Percentiles rank a stretch among this genome's conserved stretches.
Evolutionary conservation across 768 basidiomycete species (phyloP).

Genomic region (Psilocybe sp.): DNA sequence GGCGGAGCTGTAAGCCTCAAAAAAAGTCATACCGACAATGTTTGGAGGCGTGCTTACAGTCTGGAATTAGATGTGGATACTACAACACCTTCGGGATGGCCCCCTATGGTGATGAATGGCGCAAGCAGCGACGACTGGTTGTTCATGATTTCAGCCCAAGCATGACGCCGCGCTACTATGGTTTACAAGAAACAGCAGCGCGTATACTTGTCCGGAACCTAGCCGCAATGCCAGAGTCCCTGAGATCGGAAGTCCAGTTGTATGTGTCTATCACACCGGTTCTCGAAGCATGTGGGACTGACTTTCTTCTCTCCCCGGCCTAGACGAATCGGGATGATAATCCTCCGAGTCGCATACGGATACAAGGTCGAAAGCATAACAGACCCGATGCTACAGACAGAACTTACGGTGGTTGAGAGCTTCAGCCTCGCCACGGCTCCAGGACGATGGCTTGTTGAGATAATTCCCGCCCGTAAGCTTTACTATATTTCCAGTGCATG

Average conservation of each 20-base stretch:
- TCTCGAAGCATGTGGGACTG: background rate
- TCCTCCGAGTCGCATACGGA: constrained; percentile 55
- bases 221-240: constrained; percentile 19
- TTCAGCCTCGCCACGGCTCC: constrained; percentile 44
- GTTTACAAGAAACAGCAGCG: constrained; percentile 18
- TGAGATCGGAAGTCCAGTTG: constrained; percentile 29
- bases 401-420: constrained; percentile 44
- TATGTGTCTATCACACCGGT: constrained; percentile 1
- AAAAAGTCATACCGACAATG: no score
- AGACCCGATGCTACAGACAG: constrained; percentile 47
- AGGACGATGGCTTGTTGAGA: constrained; percentile 37
- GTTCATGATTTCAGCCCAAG: constrained; percentile 17
- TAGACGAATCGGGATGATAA: constrained; percentile 50
- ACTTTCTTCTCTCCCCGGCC: background rate
- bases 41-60: no score
- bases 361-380: constrained; percentile 46
- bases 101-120: constrained; percentile 38
- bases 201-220: constrained; percentile 17
- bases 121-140: constrained; percentile 30
- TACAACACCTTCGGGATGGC: constrained; percentile 36
- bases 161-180: constrained; percentile 12
- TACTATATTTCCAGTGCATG: background rate
- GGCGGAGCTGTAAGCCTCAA: no score
- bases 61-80: constrained; percentile 26
- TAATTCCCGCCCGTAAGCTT: constrained; percentile 28